Conservation (phyloP, 306 rosid species). For the Crotalaria pallida region DNA sequence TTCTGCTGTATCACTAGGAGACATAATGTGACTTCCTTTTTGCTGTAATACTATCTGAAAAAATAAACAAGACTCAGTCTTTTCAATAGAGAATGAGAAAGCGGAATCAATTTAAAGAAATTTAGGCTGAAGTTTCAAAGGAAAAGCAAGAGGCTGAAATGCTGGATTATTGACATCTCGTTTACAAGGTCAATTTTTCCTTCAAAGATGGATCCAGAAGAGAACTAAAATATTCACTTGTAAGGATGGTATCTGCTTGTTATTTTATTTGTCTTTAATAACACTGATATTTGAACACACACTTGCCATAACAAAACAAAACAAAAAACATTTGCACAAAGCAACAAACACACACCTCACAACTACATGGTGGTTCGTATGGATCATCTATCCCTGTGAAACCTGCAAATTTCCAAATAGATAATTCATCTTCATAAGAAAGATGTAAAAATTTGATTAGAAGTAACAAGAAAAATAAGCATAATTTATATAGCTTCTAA, state of each 20-base stretch:
- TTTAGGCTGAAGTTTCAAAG: background rate
- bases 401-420: slow-evolving; percentile 49
- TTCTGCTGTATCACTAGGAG: slow-evolving; percentile 52
- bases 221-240: background rate
- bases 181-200: background rate
- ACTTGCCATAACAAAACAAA: too few species aligned
- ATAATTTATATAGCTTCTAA: background rate
- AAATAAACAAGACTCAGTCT: background rate
- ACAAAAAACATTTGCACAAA: background rate
- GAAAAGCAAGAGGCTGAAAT: background rate
- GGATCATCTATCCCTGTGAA: slow-evolving; percentile 92
- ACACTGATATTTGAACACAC: background rate
- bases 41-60: slow-evolving; percentile 66
- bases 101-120: background rate
- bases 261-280: background rate
- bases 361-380: slow-evolving; percentile 65
- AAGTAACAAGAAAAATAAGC: background rate
- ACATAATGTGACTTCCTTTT: slow-evolving; percentile 37
- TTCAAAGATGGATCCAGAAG: background rate
- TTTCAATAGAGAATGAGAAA: slow-evolving; percentile 4
- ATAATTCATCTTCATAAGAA: background rate
- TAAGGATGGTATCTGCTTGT: background rate
- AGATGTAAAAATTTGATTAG: background rate
- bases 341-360: slow-evolving; percentile 58
- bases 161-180: background rate